phyloP scores from a whole-genome alignment of 495 filamentous ascomycete genomes.

The Penicillium bialowiezense region DNA sequence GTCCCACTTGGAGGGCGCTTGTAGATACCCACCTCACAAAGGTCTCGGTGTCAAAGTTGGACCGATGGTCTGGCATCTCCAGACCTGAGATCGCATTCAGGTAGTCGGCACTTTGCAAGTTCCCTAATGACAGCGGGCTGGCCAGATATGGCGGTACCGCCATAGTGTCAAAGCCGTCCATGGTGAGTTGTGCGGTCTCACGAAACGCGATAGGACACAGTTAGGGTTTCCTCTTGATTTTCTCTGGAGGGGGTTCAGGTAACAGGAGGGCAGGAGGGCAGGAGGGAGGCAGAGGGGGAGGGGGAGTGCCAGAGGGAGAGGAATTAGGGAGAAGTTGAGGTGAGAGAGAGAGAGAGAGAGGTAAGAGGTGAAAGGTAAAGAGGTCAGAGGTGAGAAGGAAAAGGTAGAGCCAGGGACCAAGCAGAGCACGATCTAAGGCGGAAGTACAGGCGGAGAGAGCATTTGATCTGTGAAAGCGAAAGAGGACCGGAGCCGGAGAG shows the following conservation, averaged over 20 bases:
- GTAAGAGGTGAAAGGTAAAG: conserved; percentile 11
- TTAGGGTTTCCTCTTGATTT: no score
- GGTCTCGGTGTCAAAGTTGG: conserved; percentile 57
- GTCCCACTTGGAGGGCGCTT: conserved; percentile 1
- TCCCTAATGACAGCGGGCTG: conserved; percentile 50
- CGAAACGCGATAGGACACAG: neutral
- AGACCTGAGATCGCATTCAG: conserved; percentile 50
- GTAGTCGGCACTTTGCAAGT: conserved; percentile 53
- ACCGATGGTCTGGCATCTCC: conserved; percentile 54
- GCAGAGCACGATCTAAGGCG: conserved; percentile 5
- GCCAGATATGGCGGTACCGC: conserved; percentile 59
- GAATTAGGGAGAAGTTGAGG: conserved; percentile 15
- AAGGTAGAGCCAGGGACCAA: conserved; percentile 7
- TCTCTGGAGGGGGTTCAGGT: no score
- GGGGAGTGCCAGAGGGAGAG: conserved; percentile 8
- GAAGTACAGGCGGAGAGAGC: conserved; percentile 9
- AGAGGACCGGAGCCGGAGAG: conserved; percentile 11
- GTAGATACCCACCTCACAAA: conserved; percentile 53
- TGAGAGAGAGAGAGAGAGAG: conserved; percentile 16
- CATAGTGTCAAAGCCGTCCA: conserved; percentile 66
- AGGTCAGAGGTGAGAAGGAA: conserved; percentile 9
- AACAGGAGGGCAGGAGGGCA: no score
- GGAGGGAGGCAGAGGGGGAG: no score
- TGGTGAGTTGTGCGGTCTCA: conserved; percentile 26
- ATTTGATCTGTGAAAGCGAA: no score